These are phyloP conservation scores for Lithohypha guttulata DNA, from an alignment of 2,329 filamentous ascomycete genomes.

Conservation along the genomic window DNA sequence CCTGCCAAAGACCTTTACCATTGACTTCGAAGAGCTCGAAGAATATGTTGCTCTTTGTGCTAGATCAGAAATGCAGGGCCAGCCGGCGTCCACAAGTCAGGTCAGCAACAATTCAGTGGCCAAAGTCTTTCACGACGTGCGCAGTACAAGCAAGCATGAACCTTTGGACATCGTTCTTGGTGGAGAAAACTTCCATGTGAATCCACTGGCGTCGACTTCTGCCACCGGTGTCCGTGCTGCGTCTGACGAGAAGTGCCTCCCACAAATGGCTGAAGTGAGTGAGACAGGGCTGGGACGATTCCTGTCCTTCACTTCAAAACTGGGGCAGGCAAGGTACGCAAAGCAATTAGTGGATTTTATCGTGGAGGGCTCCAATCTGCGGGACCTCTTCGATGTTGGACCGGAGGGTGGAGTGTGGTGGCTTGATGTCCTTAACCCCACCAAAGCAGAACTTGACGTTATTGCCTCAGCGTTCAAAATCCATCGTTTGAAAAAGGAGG, in stretches of 20 bases:
- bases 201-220: conserved; percentile 17
- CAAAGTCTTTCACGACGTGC: conserved; percentile 51
- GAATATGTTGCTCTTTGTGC: conserved; percentile 65
- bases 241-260: conserved; percentile 25
- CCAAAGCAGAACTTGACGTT: conserved; percentile 73
- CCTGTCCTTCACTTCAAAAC: conserved; percentile 92
- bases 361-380: conserved; percentile 78
- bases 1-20: conserved; percentile 68
- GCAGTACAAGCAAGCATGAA: conserved; percentile 22
- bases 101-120: no score
- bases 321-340: conserved; percentile 87
- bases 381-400: conserved; percentile 68
- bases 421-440: conserved; percentile 87
- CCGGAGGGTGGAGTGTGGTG: conserved; percentile 85
- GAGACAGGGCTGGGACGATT: conserved; percentile 77
- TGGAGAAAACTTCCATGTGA: conserved; percentile 20
- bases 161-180: conserved; percentile 27
- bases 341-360: conserved; percentile 78
- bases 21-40: conserved; percentile 87
- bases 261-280: conserved; percentile 32
- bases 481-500: conserved; percentile 89
- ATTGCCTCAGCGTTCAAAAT: conserved; percentile 92
- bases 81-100: no score
- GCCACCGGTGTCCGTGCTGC: conserved; percentile 22
- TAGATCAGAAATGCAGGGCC: no score